Conservation (phyloP, 352 stramenopile species). For the Halophytophthora polymorphica region DNA sequence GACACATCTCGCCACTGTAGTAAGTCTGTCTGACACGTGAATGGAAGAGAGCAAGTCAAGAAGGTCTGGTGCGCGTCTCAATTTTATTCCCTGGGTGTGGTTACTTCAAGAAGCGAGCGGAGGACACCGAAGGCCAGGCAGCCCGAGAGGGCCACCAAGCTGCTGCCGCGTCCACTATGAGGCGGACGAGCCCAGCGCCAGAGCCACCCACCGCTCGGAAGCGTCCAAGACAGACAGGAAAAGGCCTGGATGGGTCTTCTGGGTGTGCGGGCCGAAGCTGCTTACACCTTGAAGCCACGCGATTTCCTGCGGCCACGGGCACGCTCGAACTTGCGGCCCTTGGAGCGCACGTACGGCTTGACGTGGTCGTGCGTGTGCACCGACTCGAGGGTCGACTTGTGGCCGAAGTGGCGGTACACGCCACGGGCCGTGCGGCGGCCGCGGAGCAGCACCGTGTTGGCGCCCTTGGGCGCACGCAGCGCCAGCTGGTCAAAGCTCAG, state of each 20-base stretch:
- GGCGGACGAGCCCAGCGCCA: conserved; percentile 5
- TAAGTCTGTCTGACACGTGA: too few species aligned
- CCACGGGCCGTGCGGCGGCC: conserved; percentile 96
- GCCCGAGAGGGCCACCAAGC: conserved; percentile 15
- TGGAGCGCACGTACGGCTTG: conserved; percentile 98
- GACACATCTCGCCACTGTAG: too few species aligned
- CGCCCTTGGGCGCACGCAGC: conserved; percentile 95
- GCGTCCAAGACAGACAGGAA: conserved; percentile 22
- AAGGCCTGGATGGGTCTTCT: conserved; percentile 30
- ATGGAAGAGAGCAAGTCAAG: conserved; percentile 7
- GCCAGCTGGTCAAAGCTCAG: conserved; percentile 99
- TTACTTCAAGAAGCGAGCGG: conserved; percentile 28
- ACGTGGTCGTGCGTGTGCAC: conserved; percentile 97
- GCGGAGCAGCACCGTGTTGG: conserved; percentile 98
- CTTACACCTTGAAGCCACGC: conserved; percentile 99
- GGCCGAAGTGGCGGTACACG: conserved; percentile 98
- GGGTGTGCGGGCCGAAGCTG: conserved; percentile 22
- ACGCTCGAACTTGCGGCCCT: conserved; percentile 99
- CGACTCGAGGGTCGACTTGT: conserved; percentile 96
- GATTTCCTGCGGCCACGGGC: conserved; percentile 98
- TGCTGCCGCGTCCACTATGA: conserved; percentile 15
- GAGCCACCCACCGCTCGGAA: conserved; percentile 14
- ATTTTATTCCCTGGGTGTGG: conserved; percentile 75
- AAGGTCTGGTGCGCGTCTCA: conserved; percentile 72
- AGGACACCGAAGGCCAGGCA: conserved; percentile 18